Conservation (phyloP, 2,329 filamentous ascomycete genomes). For the Nemania bipapillata region DNA sequence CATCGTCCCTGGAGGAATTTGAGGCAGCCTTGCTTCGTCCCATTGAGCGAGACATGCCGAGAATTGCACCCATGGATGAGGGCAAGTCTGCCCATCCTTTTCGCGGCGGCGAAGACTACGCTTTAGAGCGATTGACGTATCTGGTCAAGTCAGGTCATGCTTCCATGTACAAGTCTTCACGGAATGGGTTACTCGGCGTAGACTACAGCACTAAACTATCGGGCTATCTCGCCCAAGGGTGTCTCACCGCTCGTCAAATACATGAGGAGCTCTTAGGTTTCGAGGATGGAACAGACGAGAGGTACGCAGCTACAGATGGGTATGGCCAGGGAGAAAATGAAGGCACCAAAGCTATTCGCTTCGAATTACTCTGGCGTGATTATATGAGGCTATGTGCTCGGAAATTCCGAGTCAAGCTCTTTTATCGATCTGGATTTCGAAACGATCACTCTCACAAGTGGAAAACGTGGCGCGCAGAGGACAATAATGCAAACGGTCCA, state of each 20-base stretch:
- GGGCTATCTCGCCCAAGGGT: conserved; percentile 76
- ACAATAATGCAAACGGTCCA: conserved; percentile 51
- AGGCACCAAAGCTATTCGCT: conserved; percentile 74
- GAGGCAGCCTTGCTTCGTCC: conserved; percentile 68
- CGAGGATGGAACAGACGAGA: conserved; percentile 68
- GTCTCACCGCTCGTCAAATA: conserved; percentile 76
- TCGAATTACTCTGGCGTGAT: conserved; percentile 81
- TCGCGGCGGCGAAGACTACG: conserved; percentile 72
- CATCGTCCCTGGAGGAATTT: conserved; percentile 64
- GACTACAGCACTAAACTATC: conserved; percentile 83
- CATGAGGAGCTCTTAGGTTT: conserved; percentile 74
- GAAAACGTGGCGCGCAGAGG: conserved; percentile 57
- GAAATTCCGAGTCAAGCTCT: conserved; percentile 75
- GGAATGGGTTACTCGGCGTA: conserved; percentile 75
- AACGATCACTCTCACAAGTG: conserved; percentile 59
- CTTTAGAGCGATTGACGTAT: conserved; percentile 67
- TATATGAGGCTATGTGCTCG: conserved; percentile 81
- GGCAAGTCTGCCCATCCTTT: conserved; percentile 73
- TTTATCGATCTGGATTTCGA: conserved; percentile 72
- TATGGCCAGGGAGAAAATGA: conserved; percentile 77
- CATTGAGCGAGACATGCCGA: conserved; percentile 61
- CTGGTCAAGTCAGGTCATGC: conserved; percentile 71
- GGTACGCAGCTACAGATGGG: conserved; percentile 59
- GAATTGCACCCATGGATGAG: conserved; percentile 62
- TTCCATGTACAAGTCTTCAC: conserved; percentile 73